Evolutionary conservation across 495 filamentous ascomycete genomes (phyloP).

Genomic region (Aspergillus steynii): DNA sequence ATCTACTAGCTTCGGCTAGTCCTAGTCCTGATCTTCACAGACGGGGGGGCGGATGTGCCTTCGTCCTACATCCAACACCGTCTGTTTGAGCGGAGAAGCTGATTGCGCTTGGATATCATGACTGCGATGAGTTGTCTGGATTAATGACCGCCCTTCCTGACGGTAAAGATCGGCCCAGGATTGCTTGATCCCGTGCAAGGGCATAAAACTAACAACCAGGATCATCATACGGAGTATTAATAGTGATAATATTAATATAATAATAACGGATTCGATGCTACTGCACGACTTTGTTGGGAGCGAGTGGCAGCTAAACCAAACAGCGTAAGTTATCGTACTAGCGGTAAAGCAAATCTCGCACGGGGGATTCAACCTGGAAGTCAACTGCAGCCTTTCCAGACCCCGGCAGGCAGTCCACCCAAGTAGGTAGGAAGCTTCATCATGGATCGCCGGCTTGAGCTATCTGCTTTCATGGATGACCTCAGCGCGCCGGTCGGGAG

Average conservation of each 20-base stretch:
- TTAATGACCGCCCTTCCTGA: conserved; percentile 11
- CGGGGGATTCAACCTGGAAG: no score
- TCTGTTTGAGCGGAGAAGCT: not conserved
- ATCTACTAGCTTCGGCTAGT: not conserved
- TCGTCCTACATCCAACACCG: no score
- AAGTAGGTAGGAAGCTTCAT: not conserved
- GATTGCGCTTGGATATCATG: not conserved
- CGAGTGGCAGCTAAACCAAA: conserved; percentile 5
- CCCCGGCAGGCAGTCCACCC: no score
- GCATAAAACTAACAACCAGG: not conserved
- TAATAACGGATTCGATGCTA: conserved; percentile 8
- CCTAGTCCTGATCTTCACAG: not conserved
- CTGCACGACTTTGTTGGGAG: conserved; percentile 25
- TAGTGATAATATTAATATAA: not conserved
- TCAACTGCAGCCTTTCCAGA: no score
- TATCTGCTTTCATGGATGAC: not conserved
- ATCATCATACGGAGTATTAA: not conserved
- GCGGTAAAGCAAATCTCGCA: not conserved
- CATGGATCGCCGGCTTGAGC: not conserved
- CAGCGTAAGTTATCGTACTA: not conserved
- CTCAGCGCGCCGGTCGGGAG: not conserved
- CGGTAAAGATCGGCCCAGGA: conserved; percentile 13
- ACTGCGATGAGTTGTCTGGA: conserved; percentile 24
- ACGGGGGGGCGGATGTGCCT: no score
- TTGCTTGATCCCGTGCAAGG: conserved; percentile 7